Base-by-base conservation (phyloP, 441 rosid genomes). In the Sinapis alba region DNA sequence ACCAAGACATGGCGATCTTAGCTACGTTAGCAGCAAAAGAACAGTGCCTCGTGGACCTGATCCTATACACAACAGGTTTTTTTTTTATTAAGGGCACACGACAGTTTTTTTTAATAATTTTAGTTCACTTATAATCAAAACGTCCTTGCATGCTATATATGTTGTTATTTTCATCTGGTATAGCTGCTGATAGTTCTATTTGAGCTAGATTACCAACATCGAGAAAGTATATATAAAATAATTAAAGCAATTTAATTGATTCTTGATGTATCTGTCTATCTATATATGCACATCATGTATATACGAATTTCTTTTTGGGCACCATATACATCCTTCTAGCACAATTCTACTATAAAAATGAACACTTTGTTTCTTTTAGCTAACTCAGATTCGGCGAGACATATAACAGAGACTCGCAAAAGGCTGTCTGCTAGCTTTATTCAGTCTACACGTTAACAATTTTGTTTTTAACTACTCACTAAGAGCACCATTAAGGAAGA, bases 1-100 rank as follows among this genome's bases (percentile, higher is more conserved):
- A 54, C 34, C 80, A 65, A 47, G n/a, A 57, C 51, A 56, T 6
- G 75, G 12, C 0, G 86, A 88, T 75, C 74, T 83, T 72, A 80
- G 85, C 80, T 86, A 73, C 77, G 76, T 81, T 84, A 73, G 70
- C 76, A 84, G 89, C 90, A 90, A 86, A 68, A 80, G 98, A 82
- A 83, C 79, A 85, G 94, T 93, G 30, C 97, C 98, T 18, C 87
- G 88, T 57, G 98, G 97, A 54, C 90, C 96, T 5, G 98, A 93
- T 82, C 97, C 98, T 79, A 91, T 90, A 78, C 98, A 91, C 62
- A 93, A 91, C 88, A 90, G 97, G 97, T 91, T 69, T 66, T 15
- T 34, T 54, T 7, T 47, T 16, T 66, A 16, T 64, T 51, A 24
- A 24, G 4, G 27, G 27, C 27, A 78, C 98, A 91, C 62, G 91